Percentiles rank a stretch among this genome's conserved stretches.
These are phyloP conservation scores for Flaveria floridana DNA, from an alignment of 140 eudicot species.

Conservation along the genomic window DNA sequence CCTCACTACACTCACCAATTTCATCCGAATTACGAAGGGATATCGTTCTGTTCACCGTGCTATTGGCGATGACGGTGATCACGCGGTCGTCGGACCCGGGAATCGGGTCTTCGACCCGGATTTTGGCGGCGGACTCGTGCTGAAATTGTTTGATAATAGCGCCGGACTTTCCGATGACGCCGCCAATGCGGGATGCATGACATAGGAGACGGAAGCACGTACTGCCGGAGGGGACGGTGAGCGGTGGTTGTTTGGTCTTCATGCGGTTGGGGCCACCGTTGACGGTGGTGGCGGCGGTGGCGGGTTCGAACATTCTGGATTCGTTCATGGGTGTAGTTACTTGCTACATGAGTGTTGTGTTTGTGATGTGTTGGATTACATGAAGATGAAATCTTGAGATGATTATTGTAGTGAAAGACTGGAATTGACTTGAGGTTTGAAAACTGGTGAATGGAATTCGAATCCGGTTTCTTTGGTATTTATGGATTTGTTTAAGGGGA, in stretches of 20 bases:
- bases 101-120: slow-evolving; percentile 62
- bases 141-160: slow-evolving; percentile 53
- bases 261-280: slow-evolving; percentile 37
- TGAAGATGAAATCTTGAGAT: too few species aligned
- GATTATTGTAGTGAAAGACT: too few species aligned
- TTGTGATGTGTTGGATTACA: too few species aligned
- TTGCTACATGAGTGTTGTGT: too few species aligned
- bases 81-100: slow-evolving; percentile 55
- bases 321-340: too few species aligned
- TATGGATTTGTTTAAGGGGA: too few species aligned
- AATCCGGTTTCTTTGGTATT: too few species aligned
- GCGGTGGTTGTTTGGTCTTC: slow-evolving; percentile 41
- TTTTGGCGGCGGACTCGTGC: slow-evolving; percentile 46
- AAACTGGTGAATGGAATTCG: too few species aligned
- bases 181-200: slow-evolving; percentile 76
- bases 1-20: slow-evolving; percentile 33
- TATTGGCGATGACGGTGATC: slow-evolving; percentile 46
- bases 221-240: slow-evolving; percentile 39
- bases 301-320: slow-evolving; percentile 32
- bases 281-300: slow-evolving; percentile 31
- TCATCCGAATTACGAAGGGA: slow-evolving; percentile 13
- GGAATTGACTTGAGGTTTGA: too few species aligned
- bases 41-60: slow-evolving; percentile 24
- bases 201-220: slow-evolving; percentile 64
- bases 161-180: slow-evolving; percentile 77